Percentiles rank a stretch among this genome's conserved stretches.
Evolutionary conservation across 1,284 basidiomycete genomes (phyloP).

Genomic region (Heliocybe sulcata): DNA sequence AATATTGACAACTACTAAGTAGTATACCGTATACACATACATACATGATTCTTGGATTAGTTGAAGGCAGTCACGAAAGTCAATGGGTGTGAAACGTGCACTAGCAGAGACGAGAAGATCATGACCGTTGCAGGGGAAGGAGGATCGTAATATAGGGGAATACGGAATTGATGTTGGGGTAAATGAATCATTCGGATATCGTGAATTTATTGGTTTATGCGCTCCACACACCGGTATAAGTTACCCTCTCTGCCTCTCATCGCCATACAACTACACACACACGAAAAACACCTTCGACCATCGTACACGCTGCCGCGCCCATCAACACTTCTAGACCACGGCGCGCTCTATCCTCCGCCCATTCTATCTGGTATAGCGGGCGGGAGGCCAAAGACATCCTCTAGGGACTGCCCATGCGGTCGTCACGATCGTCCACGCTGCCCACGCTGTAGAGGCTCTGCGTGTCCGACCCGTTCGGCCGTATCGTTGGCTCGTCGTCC

Average conservation of each 20-base stretch:
- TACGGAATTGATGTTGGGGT: background rate
- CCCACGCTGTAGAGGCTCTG: conserved; percentile 26
- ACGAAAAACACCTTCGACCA: background rate
- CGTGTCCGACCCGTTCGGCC: conserved; percentile 35
- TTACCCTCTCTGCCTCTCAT: background rate
- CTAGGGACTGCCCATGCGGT: conserved; percentile 1
- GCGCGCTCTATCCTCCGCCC: background rate
- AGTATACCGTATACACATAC: conserved; percentile 1
- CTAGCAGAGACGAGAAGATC: background rate
- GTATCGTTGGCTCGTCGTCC: conserved; percentile 73
- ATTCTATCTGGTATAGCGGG: background rate
- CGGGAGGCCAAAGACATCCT: background rate
- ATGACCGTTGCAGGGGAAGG: background rate
- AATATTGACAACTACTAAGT: conserved; percentile 1
- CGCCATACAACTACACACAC: background rate
- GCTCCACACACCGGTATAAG: background rate
- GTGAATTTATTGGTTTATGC: background rate
- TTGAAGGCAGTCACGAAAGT: background rate
- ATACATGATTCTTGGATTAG: background rate
- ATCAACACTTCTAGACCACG: background rate
- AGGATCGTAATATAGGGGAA: background rate
- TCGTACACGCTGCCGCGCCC: background rate
- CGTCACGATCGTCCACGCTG: conserved; percentile 14
- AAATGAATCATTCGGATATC: background rate
- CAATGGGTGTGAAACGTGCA: background rate